A percentile compares a stretch with the other conserved stretches of the same genome.
These are phyloP conservation scores for Cymbidium sinense DNA, from an alignment of 106 monocot genomes.

Conservation along the genomic window DNA sequence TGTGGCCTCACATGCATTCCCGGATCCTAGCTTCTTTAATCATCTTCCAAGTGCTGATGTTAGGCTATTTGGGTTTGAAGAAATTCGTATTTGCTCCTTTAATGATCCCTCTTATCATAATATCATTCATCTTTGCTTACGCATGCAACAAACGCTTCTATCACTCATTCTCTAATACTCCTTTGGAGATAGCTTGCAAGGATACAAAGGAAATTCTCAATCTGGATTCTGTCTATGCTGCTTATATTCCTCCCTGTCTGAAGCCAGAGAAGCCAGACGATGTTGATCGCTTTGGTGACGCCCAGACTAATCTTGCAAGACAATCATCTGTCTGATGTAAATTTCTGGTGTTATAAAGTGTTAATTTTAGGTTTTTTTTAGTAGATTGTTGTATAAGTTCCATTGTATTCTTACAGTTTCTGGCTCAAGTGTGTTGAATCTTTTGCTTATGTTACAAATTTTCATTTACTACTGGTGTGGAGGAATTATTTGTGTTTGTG, in stretches of 20 bases:
- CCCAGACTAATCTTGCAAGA: constrained; percentile 36
- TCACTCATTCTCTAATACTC: constrained; percentile 44
- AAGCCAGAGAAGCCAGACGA: constrained; percentile 51
- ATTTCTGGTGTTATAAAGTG: neutral
- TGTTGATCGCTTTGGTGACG: constrained; percentile 45
- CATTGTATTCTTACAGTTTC: neutral
- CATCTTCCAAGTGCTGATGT: constrained; percentile 86
- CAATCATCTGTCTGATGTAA: constrained; percentile 28
- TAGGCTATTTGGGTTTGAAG: constrained; percentile 73
- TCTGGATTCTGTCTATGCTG: constrained; percentile 43
- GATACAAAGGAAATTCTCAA: constrained; percentile 41
- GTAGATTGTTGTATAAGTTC: too few species aligned
- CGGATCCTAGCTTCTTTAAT: constrained; percentile 69
- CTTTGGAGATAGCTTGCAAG: constrained; percentile 52
- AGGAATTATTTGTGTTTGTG: neutral
- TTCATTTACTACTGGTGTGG: neutral
- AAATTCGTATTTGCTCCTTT: constrained; percentile 55
- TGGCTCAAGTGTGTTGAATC: neutral
- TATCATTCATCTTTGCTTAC: constrained; percentile 56
- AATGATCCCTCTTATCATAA: constrained; percentile 43
- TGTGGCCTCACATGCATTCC: constrained; percentile 98
- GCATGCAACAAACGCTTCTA: constrained; percentile 69
- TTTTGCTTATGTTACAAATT: neutral
- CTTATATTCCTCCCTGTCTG: constrained; percentile 64
- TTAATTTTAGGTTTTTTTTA: neutral